Percentiles rank a stretch among this genome's conserved stretches.
These are phyloP conservation scores for Aegilops sharonensis DNA, from an alignment of 176 grass and related monocot species.

Conservation along the genomic window DNA sequence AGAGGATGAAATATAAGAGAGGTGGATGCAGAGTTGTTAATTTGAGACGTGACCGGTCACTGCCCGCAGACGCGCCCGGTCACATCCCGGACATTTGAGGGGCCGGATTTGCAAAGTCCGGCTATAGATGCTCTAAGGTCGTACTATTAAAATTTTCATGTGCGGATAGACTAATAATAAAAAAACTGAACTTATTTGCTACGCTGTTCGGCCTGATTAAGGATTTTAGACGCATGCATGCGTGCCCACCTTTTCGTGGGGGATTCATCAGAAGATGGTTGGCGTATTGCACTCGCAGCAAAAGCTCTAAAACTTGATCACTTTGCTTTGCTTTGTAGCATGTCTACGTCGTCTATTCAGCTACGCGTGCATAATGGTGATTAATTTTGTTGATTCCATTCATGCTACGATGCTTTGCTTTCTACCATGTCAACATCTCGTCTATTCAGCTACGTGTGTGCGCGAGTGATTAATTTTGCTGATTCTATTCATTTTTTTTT, in stretches of 20 bases:
- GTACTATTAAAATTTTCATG: background rate
- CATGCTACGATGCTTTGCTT: background rate
- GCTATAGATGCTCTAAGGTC: too few relatives aligned
- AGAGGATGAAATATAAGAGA: too few relatives aligned
- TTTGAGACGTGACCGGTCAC: too few relatives aligned
- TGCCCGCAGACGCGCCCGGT: too few relatives aligned
- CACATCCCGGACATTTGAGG: too few relatives aligned
- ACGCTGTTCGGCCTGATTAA: constrained; percentile 30
- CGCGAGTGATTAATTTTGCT: background rate
- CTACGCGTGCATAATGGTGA: background rate
- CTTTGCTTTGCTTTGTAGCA: background rate
- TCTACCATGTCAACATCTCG: background rate
- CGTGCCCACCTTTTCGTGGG: background rate
- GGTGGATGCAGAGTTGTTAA: too few relatives aligned
- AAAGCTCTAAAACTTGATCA: background rate
- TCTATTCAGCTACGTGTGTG: background rate
- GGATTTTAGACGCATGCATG: constrained; percentile 15
- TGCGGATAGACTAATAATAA: background rate
- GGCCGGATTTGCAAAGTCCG: too few relatives aligned
- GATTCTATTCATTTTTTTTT: background rate
- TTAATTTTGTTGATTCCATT: constrained; percentile 3
- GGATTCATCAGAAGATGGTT: background rate
- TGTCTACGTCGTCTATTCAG: background rate
- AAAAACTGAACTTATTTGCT: background rate
- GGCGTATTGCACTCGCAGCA: background rate